A percentile compares a stretch with the other conserved stretches of the same genome.
Evolutionary conservation across 495 filamentous ascomycete species (phyloP).

Genomic region (Tuber brumale): DNA sequence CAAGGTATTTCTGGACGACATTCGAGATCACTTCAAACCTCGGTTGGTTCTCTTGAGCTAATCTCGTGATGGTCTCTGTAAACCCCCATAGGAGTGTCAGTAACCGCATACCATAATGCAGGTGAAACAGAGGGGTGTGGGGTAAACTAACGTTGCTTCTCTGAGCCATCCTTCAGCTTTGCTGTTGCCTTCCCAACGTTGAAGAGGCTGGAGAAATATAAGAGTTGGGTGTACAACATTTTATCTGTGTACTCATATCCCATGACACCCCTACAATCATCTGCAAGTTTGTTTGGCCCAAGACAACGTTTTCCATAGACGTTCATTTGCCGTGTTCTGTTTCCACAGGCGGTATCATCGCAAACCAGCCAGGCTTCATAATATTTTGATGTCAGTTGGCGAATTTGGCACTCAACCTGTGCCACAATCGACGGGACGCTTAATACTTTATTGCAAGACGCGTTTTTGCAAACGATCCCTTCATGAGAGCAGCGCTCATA

Average conservation of each 20-base stretch:
- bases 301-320: constrained; percentile 88
- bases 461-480: constrained; percentile 66
- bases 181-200: constrained; percentile 76
- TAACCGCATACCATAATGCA: constrained; percentile 11
- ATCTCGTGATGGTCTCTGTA: constrained; percentile 57
- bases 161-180: constrained; percentile 44
- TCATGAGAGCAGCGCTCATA: constrained; percentile 56
- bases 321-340: constrained; percentile 80
- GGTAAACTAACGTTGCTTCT: constrained; percentile 40
- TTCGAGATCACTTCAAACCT: constrained; percentile 68
- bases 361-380: constrained; percentile 89
- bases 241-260: constrained; percentile 80
- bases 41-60: constrained; percentile 71
- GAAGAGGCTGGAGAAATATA: constrained; percentile 79
- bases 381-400: constrained; percentile 69
- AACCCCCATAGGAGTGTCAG: constrained; percentile 23
- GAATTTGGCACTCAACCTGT: constrained; percentile 78
- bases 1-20: constrained; percentile 79
- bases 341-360: constrained; percentile 78
- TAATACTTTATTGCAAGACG: constrained; percentile 57
- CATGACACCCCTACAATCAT: constrained; percentile 84
- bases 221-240: constrained; percentile 84
- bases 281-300: constrained; percentile 71
- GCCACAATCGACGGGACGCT: constrained; percentile 68
- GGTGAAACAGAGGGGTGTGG: constrained; percentile 1